These are phyloP conservation scores for Hamamelis virginiana DNA, from an alignment of 164 flowering plant species.

Conservation along the genomic window DNA sequence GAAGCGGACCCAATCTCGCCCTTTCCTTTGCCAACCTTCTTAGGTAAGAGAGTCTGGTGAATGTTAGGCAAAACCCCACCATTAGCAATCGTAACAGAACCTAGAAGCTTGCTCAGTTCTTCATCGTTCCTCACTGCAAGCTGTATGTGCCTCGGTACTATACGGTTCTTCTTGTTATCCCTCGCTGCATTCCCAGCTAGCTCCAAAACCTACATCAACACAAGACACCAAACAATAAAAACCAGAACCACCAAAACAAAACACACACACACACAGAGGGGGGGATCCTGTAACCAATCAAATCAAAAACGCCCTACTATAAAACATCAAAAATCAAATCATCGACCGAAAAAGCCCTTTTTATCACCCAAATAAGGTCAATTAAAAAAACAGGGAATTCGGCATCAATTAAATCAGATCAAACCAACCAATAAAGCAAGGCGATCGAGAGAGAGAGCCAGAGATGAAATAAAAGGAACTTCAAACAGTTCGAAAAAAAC, in stretches of 20 bases:
- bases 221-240: background rate
- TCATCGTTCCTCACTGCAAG: conserved; percentile 57
- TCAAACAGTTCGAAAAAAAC: no score
- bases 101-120: conserved; percentile 49
- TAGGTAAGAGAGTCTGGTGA: conserved; percentile 41
- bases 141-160: conserved; percentile 55
- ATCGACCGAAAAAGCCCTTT: no score
- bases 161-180: conserved; percentile 54
- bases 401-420: no score
- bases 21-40: conserved; percentile 34
- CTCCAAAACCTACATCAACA: conserved; percentile 39
- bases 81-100: conserved; percentile 50
- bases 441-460: no score
- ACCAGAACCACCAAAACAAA: background rate
- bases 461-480: no score
- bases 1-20: conserved; percentile 48
- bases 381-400: no score
- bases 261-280: no score
- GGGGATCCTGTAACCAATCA: no score
- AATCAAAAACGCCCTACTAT: no score
- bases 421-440: no score
- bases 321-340: no score
- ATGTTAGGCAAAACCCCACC: conserved; percentile 59
- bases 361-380: no score
- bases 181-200: conserved; percentile 60